Evolutionary conservation across 441 rosid species (phyloP), one percentile per base, ranked within the genome.

Genomic region (Hura crepitans): DNA sequence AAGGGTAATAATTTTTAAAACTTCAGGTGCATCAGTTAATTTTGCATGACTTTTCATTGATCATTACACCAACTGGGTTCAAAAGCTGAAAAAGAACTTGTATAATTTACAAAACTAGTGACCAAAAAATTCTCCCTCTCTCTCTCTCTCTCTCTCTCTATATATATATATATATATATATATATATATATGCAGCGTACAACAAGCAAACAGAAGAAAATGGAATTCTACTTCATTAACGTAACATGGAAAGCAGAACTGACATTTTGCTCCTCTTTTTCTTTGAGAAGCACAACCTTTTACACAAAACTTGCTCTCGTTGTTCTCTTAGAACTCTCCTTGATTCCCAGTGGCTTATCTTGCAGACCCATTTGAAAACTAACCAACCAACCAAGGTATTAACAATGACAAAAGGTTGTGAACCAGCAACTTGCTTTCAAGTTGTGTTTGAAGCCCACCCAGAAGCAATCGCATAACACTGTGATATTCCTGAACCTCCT

Each of bases 401-500:
- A 51, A 66, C 77, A 71, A 56, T 20, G 43, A 54, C 45, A 55
- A 37, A 64, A 70, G 20, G 55, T 54, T 37, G 57, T 61, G 49
- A 62, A 49, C 23, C 62, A 43, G n/a, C 11, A 46, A 45, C 69
- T 50, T 46, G 68, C 72, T 43, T 27, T 59, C 45, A 45, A 51
- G 46, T 65, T 17, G 58, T 45, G 31, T 42, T 64, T 60, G 49
- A 63, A 72, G 23, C 65, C 46, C 30, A 37, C 55, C 27, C 68
- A 23, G 22, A 66, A 56, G 43, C 66, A 59, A 57, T 42, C 46
- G 64, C 58, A 23, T 56, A 57, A 62, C 68, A 72, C 68, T 46
- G 65, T 65, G 56, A 68, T 66, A 68, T 12, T 73, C 39, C 18
- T 30, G n/a, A 75, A 74, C 69, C 74, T 78, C 76, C 76, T 65